Evolutionary conservation across 108 stramenopile genomes (phyloP).

Genomic region (Nitzschia sp.): DNA sequence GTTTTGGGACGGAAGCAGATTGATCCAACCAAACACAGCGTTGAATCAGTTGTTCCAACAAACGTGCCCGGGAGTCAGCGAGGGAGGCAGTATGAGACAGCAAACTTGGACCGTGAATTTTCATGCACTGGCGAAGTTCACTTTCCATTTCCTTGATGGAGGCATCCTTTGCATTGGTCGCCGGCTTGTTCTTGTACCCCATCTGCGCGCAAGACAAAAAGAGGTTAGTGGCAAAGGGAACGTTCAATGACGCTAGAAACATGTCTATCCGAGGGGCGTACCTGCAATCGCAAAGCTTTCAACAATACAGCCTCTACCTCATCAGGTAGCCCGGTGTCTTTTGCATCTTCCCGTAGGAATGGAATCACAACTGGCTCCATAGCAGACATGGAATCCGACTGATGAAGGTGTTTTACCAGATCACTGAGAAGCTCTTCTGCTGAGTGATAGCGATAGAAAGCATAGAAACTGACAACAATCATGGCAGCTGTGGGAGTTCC

Average conservation of each 20-base stretch:
- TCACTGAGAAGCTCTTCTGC: constrained; percentile 44
- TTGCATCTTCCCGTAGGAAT: constrained; percentile 35
- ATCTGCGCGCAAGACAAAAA: constrained; percentile 6
- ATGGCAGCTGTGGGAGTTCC: constrained; percentile 60
- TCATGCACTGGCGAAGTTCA: constrained; percentile 33
- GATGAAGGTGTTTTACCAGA: constrained; percentile 17
- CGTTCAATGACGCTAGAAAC: constrained; percentile 1
- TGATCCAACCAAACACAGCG: constrained; percentile 24
- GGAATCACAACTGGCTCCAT: constrained; percentile 48
- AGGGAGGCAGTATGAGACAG: constrained; percentile 33
- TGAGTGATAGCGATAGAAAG: constrained; percentile 63
- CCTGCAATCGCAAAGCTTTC: constrained; percentile 58
- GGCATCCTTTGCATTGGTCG: constrained; percentile 31
- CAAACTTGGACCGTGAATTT: constrained; percentile 14
- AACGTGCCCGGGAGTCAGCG: constrained; percentile 32
- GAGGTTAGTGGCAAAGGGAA: background rate
- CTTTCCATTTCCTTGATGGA: constrained; percentile 35
- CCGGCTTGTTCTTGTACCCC: constrained; percentile 29
- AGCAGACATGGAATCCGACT: constrained; percentile 14
- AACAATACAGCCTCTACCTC: constrained; percentile 52
- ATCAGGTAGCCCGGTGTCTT: constrained; percentile 41
- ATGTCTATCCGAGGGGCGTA: background rate
- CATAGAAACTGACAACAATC: constrained; percentile 74
- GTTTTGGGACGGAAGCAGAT: background rate
- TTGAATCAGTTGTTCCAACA: constrained; percentile 38